Conservation (phyloP, 805 yeast genomes). For the Zygoascus biomembranicola region DNA sequence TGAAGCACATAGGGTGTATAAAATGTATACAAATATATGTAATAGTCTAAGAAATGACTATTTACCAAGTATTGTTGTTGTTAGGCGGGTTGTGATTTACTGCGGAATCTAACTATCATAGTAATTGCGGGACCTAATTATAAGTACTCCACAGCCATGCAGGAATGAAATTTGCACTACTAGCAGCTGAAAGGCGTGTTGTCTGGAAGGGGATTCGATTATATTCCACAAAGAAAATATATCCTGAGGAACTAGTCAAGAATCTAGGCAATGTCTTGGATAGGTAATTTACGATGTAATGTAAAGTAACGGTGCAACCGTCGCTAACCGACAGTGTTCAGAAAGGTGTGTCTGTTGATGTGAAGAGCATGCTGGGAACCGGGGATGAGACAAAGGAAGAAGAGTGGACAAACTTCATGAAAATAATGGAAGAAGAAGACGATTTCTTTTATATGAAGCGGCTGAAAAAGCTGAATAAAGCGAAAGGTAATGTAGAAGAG, state of each 20-base stretch:
- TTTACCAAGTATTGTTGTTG: no score
- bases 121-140: no score
- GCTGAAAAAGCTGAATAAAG: background rate
- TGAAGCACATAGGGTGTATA: no score
- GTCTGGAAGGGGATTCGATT: background rate
- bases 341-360: slow-evolving; percentile 16
- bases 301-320: no score
- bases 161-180: no score
- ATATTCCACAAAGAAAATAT: background rate
- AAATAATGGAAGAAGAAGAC: background rate
- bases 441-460: slow-evolving; percentile 7
- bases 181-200: no score
- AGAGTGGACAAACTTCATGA: slow-evolving; percentile 12
- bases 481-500: background rate
- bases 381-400: slow-evolving; percentile 10
- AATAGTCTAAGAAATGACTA: no score
- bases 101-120: no score
- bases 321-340: slow-evolving; percentile 2
- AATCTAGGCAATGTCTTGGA: slow-evolving; percentile 8
- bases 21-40: no score
- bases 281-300: slow-evolving; percentile 2
- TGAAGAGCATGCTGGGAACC: slow-evolving; percentile 18
- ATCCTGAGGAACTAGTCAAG: background rate
- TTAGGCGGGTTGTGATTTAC: no score
- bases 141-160: no score